Evolutionary conservation across 495 filamentous ascomycete species (phyloP).

Genomic region (Tetracladium setigerum): DNA sequence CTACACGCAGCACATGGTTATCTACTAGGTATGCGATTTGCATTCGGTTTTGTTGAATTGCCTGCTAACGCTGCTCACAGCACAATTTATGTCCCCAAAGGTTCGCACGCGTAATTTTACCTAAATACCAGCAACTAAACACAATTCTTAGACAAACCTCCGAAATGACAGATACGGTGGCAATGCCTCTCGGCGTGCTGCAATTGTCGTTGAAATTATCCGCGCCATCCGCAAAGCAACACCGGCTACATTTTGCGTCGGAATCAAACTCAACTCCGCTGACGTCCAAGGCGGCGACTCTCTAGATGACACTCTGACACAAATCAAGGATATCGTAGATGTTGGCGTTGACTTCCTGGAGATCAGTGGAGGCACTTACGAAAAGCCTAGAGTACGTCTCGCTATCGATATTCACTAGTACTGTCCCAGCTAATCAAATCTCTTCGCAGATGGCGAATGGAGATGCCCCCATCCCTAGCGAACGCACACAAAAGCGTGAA

Average conservation of each 20-base stretch:
- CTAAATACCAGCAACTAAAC: no score
- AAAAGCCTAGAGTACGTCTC: conserved; percentile 30
- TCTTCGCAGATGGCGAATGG: not conserved
- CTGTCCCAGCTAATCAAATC: not conserved
- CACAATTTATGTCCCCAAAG: no score
- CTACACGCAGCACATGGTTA: conserved; percentile 56
- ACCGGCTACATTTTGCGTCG: conserved; percentile 42
- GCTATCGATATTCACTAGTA: no score
- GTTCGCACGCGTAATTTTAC: no score
- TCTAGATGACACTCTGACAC: conserved; percentile 41
- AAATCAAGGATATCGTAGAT: conserved; percentile 41
- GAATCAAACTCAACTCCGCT: conserved; percentile 56
- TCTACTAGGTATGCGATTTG: conserved; percentile 31
- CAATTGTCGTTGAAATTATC: conserved; percentile 42
- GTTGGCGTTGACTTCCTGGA: conserved; percentile 57
- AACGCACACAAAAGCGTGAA: conserved; percentile 42
- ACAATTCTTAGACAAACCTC: conserved; percentile 40
- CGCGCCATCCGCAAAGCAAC: conserved; percentile 34
- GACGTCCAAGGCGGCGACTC: conserved; percentile 35
- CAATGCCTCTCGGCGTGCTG: conserved; percentile 46
- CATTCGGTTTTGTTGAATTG: conserved; percentile 17
- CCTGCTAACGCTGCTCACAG: no score
- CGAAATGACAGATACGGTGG: conserved; percentile 59
- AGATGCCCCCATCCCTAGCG: conserved; percentile 13
- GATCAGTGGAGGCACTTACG: conserved; percentile 51